Evolutionary conservation across 2,329 filamentous ascomycete species (phyloP), one percentile per base, ranked within the genome.

Genomic region (Fusarium mexicanum): DNA sequence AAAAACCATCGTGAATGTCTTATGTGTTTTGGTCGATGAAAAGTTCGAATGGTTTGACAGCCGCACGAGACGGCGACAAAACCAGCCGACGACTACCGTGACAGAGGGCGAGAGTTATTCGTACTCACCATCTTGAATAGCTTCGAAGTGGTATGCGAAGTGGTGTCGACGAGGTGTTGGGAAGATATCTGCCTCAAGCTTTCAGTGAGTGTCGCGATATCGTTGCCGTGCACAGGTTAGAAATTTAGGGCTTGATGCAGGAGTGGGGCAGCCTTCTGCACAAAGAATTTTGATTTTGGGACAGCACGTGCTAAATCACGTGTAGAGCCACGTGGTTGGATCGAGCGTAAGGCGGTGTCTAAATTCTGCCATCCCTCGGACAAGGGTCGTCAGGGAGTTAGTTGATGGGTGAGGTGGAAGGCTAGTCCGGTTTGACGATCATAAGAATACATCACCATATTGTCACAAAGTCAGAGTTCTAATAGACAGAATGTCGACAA

Each of bases 91-190:
- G 43, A 67, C 64, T 68, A 40, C 61, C 63, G 51, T 51, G 61
- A 63, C 61, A 55, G 60, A 67, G 69, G 71, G 67, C 29, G 66
- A 73, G 67, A 53, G 69, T 71, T 67, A 68, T 67, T 73, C 72
- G 69, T 76, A 86, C 85, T 86, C 83, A 86, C 85, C 85, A 87
- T 87, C 81, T 83, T 87, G 82, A 83, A 81, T 81, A 80, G 79
- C 81, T 84, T 82, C 79, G 82, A 82, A 81, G 80, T 81, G 81
- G 76, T 81, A 74, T 83, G 80, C 81, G 81, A 84, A 82, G 81
- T 83, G 51, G 77, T 82, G 82, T 81, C 82, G 82, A 81, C 80
- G 78, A 81, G 79, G 80, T 79, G 77, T 80, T 78, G 73, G 73
- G 70, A 69, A 73, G 79, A 78, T 77, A 78, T 80, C 79, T 80